Evolutionary conservation across 179 eudicot genomes (phyloP), one percentile per base, ranked within the genome.

Genomic region (Heliamphora pulchella): DNA sequence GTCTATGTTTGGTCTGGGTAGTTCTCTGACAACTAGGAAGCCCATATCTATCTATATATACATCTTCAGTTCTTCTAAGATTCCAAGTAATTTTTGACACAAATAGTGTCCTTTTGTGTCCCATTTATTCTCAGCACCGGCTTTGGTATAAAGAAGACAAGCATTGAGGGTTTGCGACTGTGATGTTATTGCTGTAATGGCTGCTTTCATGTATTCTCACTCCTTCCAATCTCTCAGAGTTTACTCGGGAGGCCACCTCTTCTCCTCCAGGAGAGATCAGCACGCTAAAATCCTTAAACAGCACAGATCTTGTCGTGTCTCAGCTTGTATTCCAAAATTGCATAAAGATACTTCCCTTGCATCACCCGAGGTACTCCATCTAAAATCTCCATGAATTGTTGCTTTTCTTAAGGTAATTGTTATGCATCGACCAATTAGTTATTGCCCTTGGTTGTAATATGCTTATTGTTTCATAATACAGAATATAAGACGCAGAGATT

Each of bases 221-320:
- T 61, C 69, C 55, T 69, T 61, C 14, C 78, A 76, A 76, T n/a
- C 78, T 18, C 54, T 76, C 55, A 76, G 61, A 59, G 68, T 61
- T 8, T 44, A 20, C 11, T 46, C 41, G 43, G 69, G 78, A 44
- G 78, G 54, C 65, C 77, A 55, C 20, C 54, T n/a, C 68, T 9
- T 75, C 54, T 8, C 68, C 17, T 3, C 78, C 44, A 58, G 78
- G 43, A 46, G 41, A 14, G 22, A 58, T 4, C 58, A 75, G 43
- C 10, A 1, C 1, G 46, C 54, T 9, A 14, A 5, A 59, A 59
- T 47, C 68, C 68, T 76, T 2, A 76, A n/a, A 44, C 43, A 1
- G 78, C 59, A n/a, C 9, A 6, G 55, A 61, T 22, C 55, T n/a
- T 9, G 44, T 2, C 1, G 44, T 61, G 68, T 76, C 20, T 46